Base-by-base conservation (phyloP, 2,329 filamentous ascomycete species). In the Cladosporium sphaerospermum region DNA sequence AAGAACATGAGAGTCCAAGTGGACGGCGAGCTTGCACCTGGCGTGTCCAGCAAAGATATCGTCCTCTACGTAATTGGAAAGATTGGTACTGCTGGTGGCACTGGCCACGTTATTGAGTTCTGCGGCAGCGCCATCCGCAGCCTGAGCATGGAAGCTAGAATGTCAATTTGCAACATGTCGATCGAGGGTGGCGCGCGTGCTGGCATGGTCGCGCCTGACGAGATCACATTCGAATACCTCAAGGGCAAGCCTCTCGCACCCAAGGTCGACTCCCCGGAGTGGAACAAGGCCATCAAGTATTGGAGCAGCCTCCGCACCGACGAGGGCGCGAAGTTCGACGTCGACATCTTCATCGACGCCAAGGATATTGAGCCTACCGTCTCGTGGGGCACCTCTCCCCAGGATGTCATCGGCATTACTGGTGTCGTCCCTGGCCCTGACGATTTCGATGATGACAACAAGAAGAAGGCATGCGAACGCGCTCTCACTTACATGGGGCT, bases 131-230 rank as follows among this genome's bases (percentile, higher is more conserved):
- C 93, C 57, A 96, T 99, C 68, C 84, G 89, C 62, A 75, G 74
- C 57, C 78, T 97, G 63, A 95, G 89, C 72, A 96, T 99, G 82
- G 93, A 97, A 73, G 93, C 92, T 41, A 84, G 93, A 62, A 97
- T 99, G 93, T 96, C 91, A 58, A 95, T 99, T 70, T 97, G 93
- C 78, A 99, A 99, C 77, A 97, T 97, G 93, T 90, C 91, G 11
- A 96, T 97, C 62, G 93, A 99, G 77, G 93, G 80, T 62, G 93
- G 93, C 72, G 93, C 93, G 45, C 82, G 93, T 74, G 92, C 92
- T 56, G 93, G 93, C 61, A 95, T 99, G 90, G 85, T 99, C 55
- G 93, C 93, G 9, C 93, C 93, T 4, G 93, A 99, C 66, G 86
- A 96, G 67, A 87, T 78, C 54, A 97, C 93, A 28, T 96, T 96